Evolutionary conservation across 331 rosid genomes (phyloP).

Genomic region (Cydonia oblonga): DNA sequence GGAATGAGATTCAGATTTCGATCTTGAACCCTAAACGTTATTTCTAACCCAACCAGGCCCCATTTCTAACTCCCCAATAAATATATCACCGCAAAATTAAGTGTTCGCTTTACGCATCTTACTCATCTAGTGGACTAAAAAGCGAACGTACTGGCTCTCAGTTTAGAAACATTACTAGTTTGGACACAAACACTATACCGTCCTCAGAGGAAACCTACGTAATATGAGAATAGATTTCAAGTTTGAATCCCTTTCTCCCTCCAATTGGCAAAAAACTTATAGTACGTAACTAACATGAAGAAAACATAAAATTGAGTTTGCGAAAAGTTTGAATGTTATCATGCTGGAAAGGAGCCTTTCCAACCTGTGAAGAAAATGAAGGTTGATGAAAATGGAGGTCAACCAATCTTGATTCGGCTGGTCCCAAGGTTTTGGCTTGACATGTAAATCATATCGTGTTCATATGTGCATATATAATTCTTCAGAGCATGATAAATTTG

Average conservation of each 20-base stretch:
- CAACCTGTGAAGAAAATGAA: conserved; percentile 20
- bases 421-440: conserved; percentile 6
- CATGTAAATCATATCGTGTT: background rate
- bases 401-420: background rate
- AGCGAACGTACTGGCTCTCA: background rate
- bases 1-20: background rate
- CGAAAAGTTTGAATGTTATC: background rate
- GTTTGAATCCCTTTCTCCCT: background rate
- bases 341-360: background rate
- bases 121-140: background rate
- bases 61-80: background rate
- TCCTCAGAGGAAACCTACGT: too few relatives aligned
- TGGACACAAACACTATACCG: too few relatives aligned
- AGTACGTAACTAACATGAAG: background rate
- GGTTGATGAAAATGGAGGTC: conserved; percentile 11
- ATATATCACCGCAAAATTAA: background rate
- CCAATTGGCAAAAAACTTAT: background rate
- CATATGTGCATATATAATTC: background rate
- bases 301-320: background rate
- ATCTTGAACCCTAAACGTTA: background rate
- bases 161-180: background rate
- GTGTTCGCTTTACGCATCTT: background rate
- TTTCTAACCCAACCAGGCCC: background rate
- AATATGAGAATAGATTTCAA: background rate
- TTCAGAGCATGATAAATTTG: background rate